A percentile compares a stretch with the other conserved stretches of the same genome.
These are phyloP conservation scores for Pseudisothecium myosuroides DNA, from an alignment of 225 moss, liverwort and hornwort species.

Conservation along the genomic window DNA sequence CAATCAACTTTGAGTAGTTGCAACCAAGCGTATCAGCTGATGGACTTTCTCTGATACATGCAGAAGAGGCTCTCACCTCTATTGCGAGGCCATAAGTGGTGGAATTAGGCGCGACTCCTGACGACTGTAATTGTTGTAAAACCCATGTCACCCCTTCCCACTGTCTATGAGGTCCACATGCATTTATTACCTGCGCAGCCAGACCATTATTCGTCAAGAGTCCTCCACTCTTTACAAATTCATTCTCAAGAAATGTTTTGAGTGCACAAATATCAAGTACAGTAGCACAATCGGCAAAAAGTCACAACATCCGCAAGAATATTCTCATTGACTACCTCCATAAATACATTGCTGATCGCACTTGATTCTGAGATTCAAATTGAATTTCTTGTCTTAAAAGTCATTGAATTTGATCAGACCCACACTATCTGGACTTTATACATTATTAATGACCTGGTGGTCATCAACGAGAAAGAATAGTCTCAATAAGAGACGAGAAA, in stretches of 20 bases:
- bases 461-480: background rate
- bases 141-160: conserved; percentile 73
- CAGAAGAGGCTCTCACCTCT: conserved; percentile 42
- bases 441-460: background rate
- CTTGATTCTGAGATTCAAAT: background rate
- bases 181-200: conserved; percentile 70
- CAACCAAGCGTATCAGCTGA: background rate
- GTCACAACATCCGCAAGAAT: background rate
- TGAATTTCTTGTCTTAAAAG: background rate
- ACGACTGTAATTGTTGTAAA: conserved; percentile 39
- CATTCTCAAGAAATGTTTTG: background rate
- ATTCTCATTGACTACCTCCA: background rate
- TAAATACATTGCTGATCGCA: background rate
- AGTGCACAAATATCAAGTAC: background rate
- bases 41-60: background rate
- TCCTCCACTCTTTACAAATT: background rate
- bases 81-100: conserved; percentile 82
- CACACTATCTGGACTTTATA: background rate
- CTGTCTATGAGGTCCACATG: conserved; percentile 74
- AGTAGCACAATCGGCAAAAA: background rate
- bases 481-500: background rate
- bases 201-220: background rate
- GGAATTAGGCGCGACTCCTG: conserved; percentile 50
- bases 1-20: background rate
- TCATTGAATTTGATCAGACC: background rate